These are phyloP conservation scores for Parietichytrium sp. DNA, from an alignment of 108 stramenopile genomes.

Conservation along the genomic window DNA sequence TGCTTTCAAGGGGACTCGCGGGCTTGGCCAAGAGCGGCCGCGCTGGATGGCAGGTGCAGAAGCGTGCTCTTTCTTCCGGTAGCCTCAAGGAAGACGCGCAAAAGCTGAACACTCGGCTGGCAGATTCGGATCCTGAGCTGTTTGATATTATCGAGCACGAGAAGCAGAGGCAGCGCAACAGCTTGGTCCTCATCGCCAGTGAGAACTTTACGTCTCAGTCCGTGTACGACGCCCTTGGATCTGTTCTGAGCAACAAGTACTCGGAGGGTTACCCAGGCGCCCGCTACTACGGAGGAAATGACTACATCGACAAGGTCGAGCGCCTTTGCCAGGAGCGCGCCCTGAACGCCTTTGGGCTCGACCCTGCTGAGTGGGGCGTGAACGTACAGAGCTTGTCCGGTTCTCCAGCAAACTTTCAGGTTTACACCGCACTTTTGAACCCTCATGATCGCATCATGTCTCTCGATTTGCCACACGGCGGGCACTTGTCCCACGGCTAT, in stretches of 20 bases:
- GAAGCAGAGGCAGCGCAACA: constrained; percentile 85
- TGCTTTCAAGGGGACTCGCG: too few species aligned
- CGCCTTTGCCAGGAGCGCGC: constrained; percentile 92
- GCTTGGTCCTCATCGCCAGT: constrained; percentile 82
- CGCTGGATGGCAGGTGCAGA: too few species aligned
- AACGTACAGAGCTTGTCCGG: constrained; percentile 89
- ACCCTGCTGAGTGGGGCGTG: constrained; percentile 78
- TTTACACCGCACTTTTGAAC: constrained; percentile 96
- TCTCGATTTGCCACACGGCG: constrained; percentile 96
- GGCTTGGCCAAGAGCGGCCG: too few species aligned
- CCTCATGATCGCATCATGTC: constrained; percentile 98
- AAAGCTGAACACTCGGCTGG: constrained; percentile 74
- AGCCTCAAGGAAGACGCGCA: not conserved
- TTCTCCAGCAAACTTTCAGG: constrained; percentile 98
- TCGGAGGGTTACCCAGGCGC: constrained; percentile 74
- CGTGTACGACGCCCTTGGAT: constrained; percentile 93
- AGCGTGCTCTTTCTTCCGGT: not conserved
- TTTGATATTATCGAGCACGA: constrained; percentile 84
- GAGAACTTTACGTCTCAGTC: constrained; percentile 93
- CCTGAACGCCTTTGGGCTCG: constrained; percentile 85
- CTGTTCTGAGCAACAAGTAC: constrained; percentile 92
- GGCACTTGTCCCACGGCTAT: constrained; percentile 93
- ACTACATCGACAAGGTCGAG: constrained; percentile 96
- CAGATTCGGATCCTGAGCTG: constrained; percentile 87
- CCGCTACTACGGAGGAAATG: constrained; percentile 94